Percentiles rank a stretch among this genome's conserved stretches.
These are phyloP conservation scores for Cladosporium austrohemisphaericum DNA, from an alignment of 2,329 filamentous ascomycete genomes.

Conservation along the genomic window DNA sequence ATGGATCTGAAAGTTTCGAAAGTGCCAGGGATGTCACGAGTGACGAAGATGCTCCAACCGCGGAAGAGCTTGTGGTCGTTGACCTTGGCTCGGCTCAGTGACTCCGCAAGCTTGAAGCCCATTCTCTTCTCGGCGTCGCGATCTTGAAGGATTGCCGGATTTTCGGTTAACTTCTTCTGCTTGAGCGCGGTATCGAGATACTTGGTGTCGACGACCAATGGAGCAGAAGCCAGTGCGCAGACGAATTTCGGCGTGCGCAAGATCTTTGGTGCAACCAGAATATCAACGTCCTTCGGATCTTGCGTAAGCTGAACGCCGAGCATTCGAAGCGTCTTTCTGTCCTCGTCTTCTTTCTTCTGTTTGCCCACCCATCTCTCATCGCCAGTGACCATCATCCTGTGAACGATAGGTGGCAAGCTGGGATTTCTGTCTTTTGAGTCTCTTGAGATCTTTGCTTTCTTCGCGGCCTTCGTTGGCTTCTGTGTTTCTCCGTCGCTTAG, in stretches of 20 bases:
- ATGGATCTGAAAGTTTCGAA: slow-evolving; percentile 82
- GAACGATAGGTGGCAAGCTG: slow-evolving; percentile 58
- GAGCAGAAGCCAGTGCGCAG: slow-evolving; percentile 75
- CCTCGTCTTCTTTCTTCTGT: slow-evolving; percentile 68
- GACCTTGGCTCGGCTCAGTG: slow-evolving; percentile 65
- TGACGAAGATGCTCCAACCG: slow-evolving; percentile 79
- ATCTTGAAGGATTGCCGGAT: slow-evolving; percentile 66
- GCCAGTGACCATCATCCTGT: slow-evolving; percentile 77
- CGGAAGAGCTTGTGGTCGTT: slow-evolving; percentile 74
- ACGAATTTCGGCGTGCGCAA: slow-evolving; percentile 93
- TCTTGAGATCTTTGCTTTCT: slow-evolving; percentile 54
- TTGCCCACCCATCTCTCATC: slow-evolving; percentile 78
- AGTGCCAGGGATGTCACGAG: slow-evolving; percentile 73
- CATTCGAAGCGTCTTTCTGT: slow-evolving; percentile 77
- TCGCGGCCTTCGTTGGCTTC: slow-evolving; percentile 45
- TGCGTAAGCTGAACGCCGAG: slow-evolving; percentile 81
- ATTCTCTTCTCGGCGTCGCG: slow-evolving; percentile 67
- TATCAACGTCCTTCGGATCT: slow-evolving; percentile 72
- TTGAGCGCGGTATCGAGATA: slow-evolving; percentile 78
- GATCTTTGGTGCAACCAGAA: slow-evolving; percentile 81
- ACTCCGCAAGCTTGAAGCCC: slow-evolving; percentile 64
- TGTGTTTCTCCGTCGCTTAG: slow-evolving; percentile 45
- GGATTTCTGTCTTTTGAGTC: slow-evolving; percentile 2
- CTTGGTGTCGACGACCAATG: slow-evolving; percentile 68
- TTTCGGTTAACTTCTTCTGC: slow-evolving; percentile 56